phyloP scores from a whole-genome alignment of 75 land plant species.

The Ceratopteris richardii region DNA sequence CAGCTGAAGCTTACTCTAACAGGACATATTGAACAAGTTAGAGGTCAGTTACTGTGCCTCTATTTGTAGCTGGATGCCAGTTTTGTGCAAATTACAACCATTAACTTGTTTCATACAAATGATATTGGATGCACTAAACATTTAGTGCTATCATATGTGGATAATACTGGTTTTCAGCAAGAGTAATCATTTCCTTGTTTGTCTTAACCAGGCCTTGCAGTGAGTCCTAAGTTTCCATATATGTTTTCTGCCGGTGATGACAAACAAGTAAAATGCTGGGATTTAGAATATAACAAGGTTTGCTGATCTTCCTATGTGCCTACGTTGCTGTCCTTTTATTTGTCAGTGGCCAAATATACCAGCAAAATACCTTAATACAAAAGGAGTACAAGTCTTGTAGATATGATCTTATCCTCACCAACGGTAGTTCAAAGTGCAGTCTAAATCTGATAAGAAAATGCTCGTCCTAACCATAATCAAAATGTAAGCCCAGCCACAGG shows the following conservation, averaged over 20 bases:
- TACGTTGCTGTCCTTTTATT: background rate
- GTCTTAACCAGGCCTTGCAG: conserved; percentile 74
- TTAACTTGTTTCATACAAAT: too few species aligned
- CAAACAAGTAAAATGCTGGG: conserved; percentile 99
- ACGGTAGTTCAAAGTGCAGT: too few species aligned
- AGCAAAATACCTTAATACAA: too few species aligned
- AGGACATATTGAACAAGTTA: conserved; percentile 96
- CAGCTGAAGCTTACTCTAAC: conserved; percentile 85
- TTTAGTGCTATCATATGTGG: too few species aligned
- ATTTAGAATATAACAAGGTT: conserved; percentile 98
- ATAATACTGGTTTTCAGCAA: too few species aligned
- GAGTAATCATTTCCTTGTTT: too few species aligned
- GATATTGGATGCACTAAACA: too few species aligned
- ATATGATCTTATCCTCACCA: too few species aligned
- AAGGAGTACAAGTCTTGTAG: too few species aligned
- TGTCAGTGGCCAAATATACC: background rate
- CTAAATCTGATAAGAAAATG: too few species aligned
- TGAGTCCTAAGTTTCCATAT: conserved; percentile 77
- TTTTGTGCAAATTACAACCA: background rate
- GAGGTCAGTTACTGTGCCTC: conserved; percentile 45
- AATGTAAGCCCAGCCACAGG: too few species aligned
- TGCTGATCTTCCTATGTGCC: background rate
- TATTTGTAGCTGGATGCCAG: background rate
- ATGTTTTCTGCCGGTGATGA: conserved; percentile 99
- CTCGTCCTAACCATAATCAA: too few species aligned